phyloP scores from a whole-genome alignment of 768 basidiomycete species.

The Boletus reticuloceps region DNA sequence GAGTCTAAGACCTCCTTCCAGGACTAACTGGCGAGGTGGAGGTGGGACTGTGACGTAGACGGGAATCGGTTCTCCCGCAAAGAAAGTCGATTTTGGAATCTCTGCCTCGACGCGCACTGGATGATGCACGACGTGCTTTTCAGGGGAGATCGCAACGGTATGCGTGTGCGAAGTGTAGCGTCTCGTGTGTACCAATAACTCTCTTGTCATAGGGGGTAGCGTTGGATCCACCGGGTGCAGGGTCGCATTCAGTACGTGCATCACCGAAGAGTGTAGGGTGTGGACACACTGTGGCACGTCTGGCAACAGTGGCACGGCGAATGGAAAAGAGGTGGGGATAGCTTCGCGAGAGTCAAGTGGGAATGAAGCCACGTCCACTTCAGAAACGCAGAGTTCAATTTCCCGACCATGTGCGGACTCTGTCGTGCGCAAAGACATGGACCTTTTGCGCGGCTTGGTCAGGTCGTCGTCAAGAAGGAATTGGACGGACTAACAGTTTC shows the following conservation, averaged over 20 bases:
- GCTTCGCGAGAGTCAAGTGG: conserved; percentile 33
- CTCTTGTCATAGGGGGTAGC: conserved; percentile 45
- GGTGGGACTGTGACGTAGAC: conserved; percentile 80
- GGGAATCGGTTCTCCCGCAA: conserved; percentile 70
- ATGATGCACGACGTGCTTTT: conserved; percentile 52
- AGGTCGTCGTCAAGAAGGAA: conserved; percentile 11
- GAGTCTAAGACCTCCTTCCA: conserved; percentile 68
- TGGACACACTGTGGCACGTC: conserved; percentile 85
- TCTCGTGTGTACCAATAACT: conserved; percentile 65
- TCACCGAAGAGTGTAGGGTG: conserved; percentile 70
- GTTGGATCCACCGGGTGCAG: conserved; percentile 50
- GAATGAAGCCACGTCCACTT: conserved; percentile 54
- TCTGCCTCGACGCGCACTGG: conserved; percentile 71
- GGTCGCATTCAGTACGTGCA: conserved; percentile 66
- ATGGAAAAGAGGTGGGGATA: conserved; percentile 68
- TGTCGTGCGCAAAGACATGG: conserved; percentile 61
- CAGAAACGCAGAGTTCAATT: conserved; percentile 63
- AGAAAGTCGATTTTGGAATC: conserved; percentile 69
- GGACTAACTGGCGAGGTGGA: conserved; percentile 62
- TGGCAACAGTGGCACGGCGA: conserved; percentile 72
- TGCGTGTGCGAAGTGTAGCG: conserved; percentile 69
- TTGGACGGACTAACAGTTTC: conserved; percentile 59
- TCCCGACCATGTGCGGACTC: conserved; percentile 60
- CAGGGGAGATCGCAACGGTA: conserved; percentile 55
- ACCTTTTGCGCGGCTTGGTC: conserved; percentile 39